Conservation (phyloP, 2,329 filamentous ascomycete genomes). For the Trichoderma sp. region DNA sequence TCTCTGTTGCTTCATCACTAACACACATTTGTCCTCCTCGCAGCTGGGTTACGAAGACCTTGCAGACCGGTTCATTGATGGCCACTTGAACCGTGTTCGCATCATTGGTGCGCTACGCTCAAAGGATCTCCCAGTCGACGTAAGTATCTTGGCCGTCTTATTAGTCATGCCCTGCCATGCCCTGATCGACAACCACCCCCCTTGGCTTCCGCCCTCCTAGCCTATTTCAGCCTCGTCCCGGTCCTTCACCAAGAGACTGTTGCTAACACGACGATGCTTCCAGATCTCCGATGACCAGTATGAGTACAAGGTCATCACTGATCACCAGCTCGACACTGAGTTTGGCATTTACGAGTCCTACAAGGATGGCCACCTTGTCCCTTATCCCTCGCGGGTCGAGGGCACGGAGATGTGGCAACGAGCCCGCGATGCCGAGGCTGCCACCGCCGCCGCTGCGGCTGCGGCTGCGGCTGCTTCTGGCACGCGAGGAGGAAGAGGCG, state of each 20-base stretch:
- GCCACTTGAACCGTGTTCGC: conserved; percentile 50
- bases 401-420: conserved; percentile 49
- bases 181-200: background rate
- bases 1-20: conserved; percentile 25
- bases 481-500: conserved; percentile 37
- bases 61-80: conserved; percentile 48
- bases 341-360: conserved; percentile 49
- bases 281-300: conserved; percentile 50
- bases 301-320: conserved; percentile 49
- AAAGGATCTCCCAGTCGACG: conserved; percentile 52
- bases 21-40: conserved; percentile 28
- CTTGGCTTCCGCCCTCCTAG: background rate
- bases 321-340: conserved; percentile 47
- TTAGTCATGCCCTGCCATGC: conserved; percentile 30
- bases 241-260: background rate
- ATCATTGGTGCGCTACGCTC: conserved; percentile 49
- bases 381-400: conserved; percentile 48
- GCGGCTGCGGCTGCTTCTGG: conserved; percentile 34
- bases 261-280: conserved; percentile 21
- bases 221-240: background rate
- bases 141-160: conserved; percentile 40
- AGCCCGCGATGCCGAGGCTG: conserved; percentile 43
- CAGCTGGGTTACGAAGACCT: conserved; percentile 46
- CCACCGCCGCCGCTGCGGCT: conserved; percentile 39
- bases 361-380: conserved; percentile 48